Evolutionary conservation across 2,329 filamentous ascomycete species (phyloP).

Genomic region (Pestalotiopsis sp.): DNA sequence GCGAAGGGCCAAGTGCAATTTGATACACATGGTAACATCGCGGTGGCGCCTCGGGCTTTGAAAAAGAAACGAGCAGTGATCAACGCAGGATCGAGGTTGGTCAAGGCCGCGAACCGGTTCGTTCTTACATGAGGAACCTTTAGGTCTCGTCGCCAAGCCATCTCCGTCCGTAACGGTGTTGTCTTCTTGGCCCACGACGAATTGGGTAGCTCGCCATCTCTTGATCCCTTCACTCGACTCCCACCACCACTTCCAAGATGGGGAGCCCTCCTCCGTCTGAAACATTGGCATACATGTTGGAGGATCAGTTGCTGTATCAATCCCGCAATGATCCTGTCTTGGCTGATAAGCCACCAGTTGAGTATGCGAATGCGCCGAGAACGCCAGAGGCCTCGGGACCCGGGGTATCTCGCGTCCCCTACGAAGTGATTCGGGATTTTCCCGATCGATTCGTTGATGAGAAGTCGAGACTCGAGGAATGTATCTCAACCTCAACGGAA

Average conservation of each 20-base stretch:
- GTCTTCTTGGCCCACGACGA: background rate
- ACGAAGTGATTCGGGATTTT: background rate
- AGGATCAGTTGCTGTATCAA: background rate
- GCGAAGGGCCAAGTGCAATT: background rate
- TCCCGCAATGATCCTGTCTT: background rate
- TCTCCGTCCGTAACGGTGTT: background rate
- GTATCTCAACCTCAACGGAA: background rate
- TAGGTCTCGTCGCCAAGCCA: background rate
- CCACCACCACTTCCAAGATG: background rate
- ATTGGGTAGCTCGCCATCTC: background rate
- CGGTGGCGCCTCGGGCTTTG: background rate
- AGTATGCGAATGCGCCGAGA: background rate
- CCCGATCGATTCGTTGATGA: background rate
- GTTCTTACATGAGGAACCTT: background rate
- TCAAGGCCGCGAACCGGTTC: background rate
- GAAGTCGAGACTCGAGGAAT: background rate
- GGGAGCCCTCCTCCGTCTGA: background rate
- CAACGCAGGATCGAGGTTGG: background rate
- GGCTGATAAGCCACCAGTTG: background rate
- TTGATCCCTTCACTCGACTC: background rate
- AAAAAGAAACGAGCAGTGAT: background rate
- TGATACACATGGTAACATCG: background rate
- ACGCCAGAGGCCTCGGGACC: background rate
- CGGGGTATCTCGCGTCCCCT: background rate
- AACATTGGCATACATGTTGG: slow-evolving; percentile 7